Conservation (phyloP, 495 filamentous ascomycete species). For the Xylaria castorea region DNA sequence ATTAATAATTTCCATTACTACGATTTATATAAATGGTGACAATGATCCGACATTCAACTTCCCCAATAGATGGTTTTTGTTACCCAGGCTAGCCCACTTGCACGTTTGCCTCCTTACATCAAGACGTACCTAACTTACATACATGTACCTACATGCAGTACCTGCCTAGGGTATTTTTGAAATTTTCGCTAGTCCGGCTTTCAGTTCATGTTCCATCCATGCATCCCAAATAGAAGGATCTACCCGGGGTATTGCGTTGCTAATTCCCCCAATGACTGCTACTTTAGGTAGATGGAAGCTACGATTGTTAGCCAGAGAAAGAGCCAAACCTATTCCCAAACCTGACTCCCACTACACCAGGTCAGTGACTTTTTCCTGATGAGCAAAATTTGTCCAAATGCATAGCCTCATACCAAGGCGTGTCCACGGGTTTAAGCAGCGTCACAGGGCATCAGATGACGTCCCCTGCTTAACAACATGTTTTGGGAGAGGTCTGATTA, state of each 20-base stretch:
- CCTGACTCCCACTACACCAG: not conserved
- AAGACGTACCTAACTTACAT: not conserved
- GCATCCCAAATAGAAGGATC: not conserved
- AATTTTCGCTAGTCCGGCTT: not conserved
- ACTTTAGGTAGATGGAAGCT: not conserved
- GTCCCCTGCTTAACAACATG: constrained; percentile 15
- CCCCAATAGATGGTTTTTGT: not conserved
- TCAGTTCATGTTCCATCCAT: not conserved
- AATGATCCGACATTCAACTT: not conserved
- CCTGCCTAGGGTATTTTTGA: not conserved
- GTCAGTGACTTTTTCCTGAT: not conserved
- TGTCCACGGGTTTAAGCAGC: constrained; percentile 13
- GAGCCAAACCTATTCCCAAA: not conserved
- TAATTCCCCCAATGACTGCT: not conserved
- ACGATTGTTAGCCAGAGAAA: not conserved
- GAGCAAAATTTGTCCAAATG: not conserved
- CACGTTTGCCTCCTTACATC: not conserved
- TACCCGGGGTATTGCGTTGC: not conserved
- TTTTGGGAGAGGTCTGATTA: constrained; percentile 20
- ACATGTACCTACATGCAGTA: not conserved
- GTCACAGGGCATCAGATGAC: constrained; percentile 1
- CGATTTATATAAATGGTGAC: not conserved
- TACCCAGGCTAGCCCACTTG: not conserved
- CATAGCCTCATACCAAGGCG: constrained; percentile 4
- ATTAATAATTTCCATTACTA: not conserved